A percentile compares a stretch with the other conserved stretches of the same genome.
Conservation (phyloP, 345 rosid species). For the Acer negundo region DNA sequence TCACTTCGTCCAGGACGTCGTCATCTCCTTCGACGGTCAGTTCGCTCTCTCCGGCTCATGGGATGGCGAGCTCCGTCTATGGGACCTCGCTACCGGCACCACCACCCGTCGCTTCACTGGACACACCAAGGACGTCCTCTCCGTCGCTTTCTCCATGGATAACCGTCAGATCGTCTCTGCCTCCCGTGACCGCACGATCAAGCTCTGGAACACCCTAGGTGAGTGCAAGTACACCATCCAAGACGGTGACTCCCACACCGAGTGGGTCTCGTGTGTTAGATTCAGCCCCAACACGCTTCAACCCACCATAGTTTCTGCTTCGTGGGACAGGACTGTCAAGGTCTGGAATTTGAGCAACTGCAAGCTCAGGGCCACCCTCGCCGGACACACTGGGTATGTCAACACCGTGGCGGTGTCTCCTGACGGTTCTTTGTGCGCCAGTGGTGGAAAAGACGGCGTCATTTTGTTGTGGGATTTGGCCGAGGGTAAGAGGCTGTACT, state of each 20-base stretch:
- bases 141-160: conserved; percentile 94
- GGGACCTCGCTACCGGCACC: conserved; percentile 81
- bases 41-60: conserved; percentile 97
- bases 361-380: conserved; percentile 70
- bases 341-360: conserved; percentile 97
- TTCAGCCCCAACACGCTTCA: conserved; percentile 79
- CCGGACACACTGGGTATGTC: conserved; percentile 82
- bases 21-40: conserved; percentile 93
- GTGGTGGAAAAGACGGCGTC: conserved; percentile 95
- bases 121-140: conserved; percentile 91
- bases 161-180: conserved; percentile 98
- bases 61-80: conserved; percentile 98
- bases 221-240: conserved; percentile 98
- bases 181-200: conserved; percentile 91
- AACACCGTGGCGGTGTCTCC: conserved; percentile 96
- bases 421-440: conserved; percentile 90
- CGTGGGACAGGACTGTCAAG: conserved; percentile 86
- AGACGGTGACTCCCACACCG: conserved; percentile 81
- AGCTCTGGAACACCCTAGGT: conserved; percentile 93
- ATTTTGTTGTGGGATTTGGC: conserved; percentile 96
- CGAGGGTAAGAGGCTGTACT: conserved; percentile 90
- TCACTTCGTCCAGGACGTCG: conserved; percentile 92
- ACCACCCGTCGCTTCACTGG: conserved; percentile 93
- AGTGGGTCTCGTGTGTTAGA: conserved; percentile 96
- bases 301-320: conserved; percentile 93